Conservation (phyloP, 495 filamentous ascomycete genomes). For the Aspergillus ellipticus region DNA sequence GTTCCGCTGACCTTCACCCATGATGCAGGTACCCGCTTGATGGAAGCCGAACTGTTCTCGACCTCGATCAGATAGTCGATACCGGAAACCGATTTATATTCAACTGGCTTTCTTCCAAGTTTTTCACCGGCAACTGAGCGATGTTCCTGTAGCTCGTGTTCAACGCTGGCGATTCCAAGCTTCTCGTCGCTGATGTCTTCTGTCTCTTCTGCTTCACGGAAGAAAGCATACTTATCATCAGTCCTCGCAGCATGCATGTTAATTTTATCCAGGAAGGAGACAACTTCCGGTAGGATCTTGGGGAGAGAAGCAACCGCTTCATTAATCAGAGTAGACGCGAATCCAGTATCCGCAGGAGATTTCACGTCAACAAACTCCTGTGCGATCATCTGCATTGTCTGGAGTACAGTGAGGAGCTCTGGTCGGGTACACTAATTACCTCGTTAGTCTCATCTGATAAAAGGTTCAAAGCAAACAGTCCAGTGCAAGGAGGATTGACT, state of each 20-base stretch:
- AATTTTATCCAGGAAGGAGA: slow-evolving; percentile 75
- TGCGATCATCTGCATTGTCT: slow-evolving; percentile 77
- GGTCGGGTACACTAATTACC: slow-evolving; percentile 69
- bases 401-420: slow-evolving; percentile 80
- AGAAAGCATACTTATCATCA: slow-evolving; percentile 93
- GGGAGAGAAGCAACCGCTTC: slow-evolving; percentile 74
- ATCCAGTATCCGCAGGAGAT: slow-evolving; percentile 63
- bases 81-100: slow-evolving; percentile 76
- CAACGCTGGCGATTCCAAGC: slow-evolving; percentile 85
- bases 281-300: slow-evolving; percentile 65
- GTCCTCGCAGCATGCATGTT: slow-evolving; percentile 77
- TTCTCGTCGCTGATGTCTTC: slow-evolving; percentile 84
- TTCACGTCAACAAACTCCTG: slow-evolving; percentile 67
- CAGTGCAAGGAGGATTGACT: background rate
- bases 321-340: slow-evolving; percentile 66
- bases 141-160: slow-evolving; percentile 79
- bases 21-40: slow-evolving; percentile 84
- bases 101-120: slow-evolving; percentile 63
- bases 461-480: background rate
- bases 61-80: slow-evolving; percentile 96
- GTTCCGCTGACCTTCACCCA: slow-evolving; percentile 95
- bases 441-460: slow-evolving; percentile 21
- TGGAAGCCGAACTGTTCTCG: slow-evolving; percentile 61
- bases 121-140: slow-evolving; percentile 65
- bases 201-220: slow-evolving; percentile 78